Conservation (phyloP, 805 yeast species). For the Pichia thaimueangensis region DNA sequence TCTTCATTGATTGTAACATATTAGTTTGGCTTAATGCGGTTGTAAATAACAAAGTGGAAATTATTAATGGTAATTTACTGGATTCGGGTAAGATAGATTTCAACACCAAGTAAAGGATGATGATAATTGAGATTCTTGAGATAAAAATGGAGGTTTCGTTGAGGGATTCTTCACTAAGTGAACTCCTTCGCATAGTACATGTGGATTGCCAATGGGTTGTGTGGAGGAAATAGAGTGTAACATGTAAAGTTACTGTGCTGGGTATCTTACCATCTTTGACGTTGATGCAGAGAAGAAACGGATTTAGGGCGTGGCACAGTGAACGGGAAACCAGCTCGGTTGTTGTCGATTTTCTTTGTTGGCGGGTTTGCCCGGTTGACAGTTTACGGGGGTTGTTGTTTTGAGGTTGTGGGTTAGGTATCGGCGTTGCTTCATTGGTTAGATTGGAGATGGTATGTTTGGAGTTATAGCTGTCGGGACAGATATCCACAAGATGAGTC, state of each 20-base stretch:
- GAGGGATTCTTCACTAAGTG: not conserved
- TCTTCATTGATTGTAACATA: conserved; percentile 18
- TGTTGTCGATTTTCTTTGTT: too few relatives aligned
- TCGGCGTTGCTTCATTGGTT: too few relatives aligned
- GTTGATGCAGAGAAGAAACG: too few relatives aligned
- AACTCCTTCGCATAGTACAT: not conserved
- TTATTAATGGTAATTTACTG: conserved; percentile 17
- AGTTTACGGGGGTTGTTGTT: too few relatives aligned
- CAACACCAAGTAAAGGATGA: conserved; percentile 21
- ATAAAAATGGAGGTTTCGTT: conserved; percentile 23
- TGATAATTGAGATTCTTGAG: conserved; percentile 25
- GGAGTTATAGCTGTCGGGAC: conserved; percentile 46
- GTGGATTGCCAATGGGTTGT: too few relatives aligned
- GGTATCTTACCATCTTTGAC: too few relatives aligned
- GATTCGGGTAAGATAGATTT: conserved; percentile 8
- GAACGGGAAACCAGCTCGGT: conserved; percentile 2
- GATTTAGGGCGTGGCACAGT: too few relatives aligned
- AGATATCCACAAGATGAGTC: conserved; percentile 43
- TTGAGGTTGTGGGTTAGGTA: not conserved
- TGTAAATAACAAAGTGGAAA: conserved; percentile 26
- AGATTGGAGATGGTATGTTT: conserved; percentile 18
- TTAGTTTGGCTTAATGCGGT: conserved; percentile 23
- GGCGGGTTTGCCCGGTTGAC: too few relatives aligned
- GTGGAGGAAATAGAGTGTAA: too few relatives aligned
- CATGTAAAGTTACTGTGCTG: too few relatives aligned